These are phyloP conservation scores for Rosa chinensis DNA, from an alignment of 306 rosid genomes.

Conservation along the genomic window DNA sequence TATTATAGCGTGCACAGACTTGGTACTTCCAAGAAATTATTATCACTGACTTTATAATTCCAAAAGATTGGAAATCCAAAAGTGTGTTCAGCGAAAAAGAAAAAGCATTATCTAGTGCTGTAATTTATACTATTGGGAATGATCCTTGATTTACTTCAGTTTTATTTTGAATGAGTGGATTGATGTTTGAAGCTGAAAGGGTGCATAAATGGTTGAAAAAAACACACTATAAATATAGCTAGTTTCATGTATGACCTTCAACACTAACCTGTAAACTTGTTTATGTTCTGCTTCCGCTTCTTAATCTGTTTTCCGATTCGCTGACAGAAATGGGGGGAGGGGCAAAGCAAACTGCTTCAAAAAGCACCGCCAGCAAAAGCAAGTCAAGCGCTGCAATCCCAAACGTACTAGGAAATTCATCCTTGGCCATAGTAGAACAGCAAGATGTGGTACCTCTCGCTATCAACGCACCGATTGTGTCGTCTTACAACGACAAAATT, in stretches of 20 bases:
- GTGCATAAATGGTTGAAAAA: neutral
- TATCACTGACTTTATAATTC: neutral
- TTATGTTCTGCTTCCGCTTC: neutral
- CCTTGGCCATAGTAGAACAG: neutral
- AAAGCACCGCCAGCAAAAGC: neutral
- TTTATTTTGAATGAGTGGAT: neutral
- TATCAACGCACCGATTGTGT: neutral
- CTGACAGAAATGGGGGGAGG: neutral
- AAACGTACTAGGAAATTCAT: neutral
- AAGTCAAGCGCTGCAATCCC: neutral
- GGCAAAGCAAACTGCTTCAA: neutral
- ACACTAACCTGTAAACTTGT: neutral
- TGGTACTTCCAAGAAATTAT: neutral
- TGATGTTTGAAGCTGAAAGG: neutral
- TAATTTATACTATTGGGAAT: neutral
- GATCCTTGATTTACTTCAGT: neutral
- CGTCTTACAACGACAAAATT: neutral
- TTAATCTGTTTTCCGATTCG: neutral
- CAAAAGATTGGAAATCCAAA: constrained; percentile 5
- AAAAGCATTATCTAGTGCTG: neutral
- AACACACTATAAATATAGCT: neutral
- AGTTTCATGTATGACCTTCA: neutral
- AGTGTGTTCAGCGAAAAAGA: neutral
- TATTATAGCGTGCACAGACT: neutral
- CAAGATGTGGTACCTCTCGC: neutral